Evolutionary conservation across 2,329 filamentous ascomycete species (phyloP).

Genomic region (Epichloe hybrida): DNA sequence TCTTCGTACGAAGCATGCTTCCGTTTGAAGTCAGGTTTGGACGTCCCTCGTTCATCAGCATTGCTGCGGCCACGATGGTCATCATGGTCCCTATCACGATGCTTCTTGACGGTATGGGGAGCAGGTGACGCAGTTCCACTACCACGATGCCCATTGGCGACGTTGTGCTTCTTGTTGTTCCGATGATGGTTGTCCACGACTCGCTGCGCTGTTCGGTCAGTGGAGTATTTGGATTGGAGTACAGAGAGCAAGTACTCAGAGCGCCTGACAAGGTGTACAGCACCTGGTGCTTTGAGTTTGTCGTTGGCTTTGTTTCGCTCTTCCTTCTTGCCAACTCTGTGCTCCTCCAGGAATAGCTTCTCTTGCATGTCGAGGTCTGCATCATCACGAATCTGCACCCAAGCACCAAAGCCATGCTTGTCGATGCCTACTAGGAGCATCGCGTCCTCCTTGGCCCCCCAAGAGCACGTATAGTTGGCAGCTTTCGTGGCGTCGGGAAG

Average conservation of each 20-base stretch:
- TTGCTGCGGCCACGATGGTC: slow-evolving; percentile 38
- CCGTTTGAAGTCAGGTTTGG: slow-evolving; percentile 43
- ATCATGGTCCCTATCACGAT: slow-evolving; percentile 36
- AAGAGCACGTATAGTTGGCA: slow-evolving; percentile 80
- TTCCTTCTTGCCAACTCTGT: slow-evolving; percentile 95
- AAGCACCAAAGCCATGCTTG: slow-evolving; percentile 88
- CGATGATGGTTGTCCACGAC: slow-evolving; percentile 87
- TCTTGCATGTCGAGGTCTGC: slow-evolving; percentile 70
- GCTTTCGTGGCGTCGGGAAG: slow-evolving; percentile 85
- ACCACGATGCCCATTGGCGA: slow-evolving; percentile 47
- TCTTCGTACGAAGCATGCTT: slow-evolving; percentile 43
- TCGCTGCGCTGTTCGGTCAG: slow-evolving; percentile 61
- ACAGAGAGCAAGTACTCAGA: slow-evolving; percentile 95
- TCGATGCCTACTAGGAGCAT: slow-evolving; percentile 95
- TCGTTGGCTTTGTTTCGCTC: slow-evolving; percentile 69
- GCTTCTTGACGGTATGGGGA: slow-evolving; percentile 33
- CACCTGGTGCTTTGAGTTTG: slow-evolving; percentile 83
- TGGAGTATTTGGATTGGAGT: slow-evolving; percentile 70
- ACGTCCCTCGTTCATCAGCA: slow-evolving; percentile 36
- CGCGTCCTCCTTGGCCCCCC: slow-evolving; percentile 87
- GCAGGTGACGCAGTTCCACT: slow-evolving; percentile 59
- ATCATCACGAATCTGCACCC: slow-evolving; percentile 89
- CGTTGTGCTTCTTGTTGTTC: slow-evolving; percentile 67
- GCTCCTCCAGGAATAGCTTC: slow-evolving; percentile 93
- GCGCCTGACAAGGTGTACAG: slow-evolving; percentile 87